Conservation (phyloP, 1,284 basidiomycete genomes). For the Fomitopsis palustris region DNA sequence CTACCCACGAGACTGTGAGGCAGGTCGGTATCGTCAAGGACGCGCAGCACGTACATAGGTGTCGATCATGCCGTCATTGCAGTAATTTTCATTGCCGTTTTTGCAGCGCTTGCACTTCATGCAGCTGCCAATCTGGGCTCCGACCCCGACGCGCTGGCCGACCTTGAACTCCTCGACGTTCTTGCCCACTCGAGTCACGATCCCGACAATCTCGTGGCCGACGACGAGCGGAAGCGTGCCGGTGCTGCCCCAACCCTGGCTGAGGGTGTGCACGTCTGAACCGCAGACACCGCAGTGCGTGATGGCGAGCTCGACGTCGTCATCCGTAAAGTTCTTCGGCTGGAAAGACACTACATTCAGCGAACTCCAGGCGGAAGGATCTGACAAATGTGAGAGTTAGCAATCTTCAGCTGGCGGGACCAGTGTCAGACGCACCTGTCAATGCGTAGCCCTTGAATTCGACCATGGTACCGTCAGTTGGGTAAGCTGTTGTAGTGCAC, state of each 20-base stretch:
- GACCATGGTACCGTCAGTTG: conserved; percentile 2
- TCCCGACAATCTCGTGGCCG: conserved; percentile 60
- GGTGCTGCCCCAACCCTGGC: conserved; percentile 42
- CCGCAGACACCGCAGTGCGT: conserved; percentile 39
- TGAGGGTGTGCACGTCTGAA: conserved; percentile 48
- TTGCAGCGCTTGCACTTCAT: conserved; percentile 50
- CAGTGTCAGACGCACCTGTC: conserved; percentile 7
- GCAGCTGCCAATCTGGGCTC: conserved; percentile 54
- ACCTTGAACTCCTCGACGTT: conserved; percentile 54
- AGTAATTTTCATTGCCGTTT: conserved; percentile 50
- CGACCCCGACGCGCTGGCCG: conserved; percentile 62
- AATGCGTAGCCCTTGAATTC: conserved; percentile 24
- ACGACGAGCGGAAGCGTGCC: conserved; percentile 33
- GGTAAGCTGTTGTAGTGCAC: background rate
- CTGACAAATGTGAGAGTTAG: conserved; percentile 1
- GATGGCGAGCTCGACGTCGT: conserved; percentile 32
- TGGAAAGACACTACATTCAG: conserved; percentile 34
- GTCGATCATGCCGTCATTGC: conserved; percentile 26
- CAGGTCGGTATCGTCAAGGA: background rate
- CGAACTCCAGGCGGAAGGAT: conserved; percentile 33
- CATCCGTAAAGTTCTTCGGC: conserved; percentile 27
- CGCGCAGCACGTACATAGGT: conserved; percentile 30
- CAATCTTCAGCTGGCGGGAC: background rate
- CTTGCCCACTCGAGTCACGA: conserved; percentile 44
- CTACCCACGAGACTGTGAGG: conserved; percentile 16